Percentiles rank a stretch among this genome's conserved stretches.
Evolutionary conservation across 495 filamentous ascomycete species (phyloP).

Genomic region (Hyaloscypha variabilis): DNA sequence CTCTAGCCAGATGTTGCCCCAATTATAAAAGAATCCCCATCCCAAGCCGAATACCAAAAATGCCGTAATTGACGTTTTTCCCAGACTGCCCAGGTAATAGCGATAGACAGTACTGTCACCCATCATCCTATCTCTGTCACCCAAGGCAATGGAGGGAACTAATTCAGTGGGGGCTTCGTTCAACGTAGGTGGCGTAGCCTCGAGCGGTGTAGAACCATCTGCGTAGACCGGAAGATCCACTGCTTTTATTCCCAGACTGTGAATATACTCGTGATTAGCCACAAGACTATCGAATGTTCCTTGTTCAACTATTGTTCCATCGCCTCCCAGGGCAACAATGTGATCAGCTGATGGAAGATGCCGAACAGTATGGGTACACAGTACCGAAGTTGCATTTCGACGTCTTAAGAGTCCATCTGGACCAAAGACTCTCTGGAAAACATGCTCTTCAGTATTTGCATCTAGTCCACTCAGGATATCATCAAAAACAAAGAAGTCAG

Average conservation of each 20-base stretch:
- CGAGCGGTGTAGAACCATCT: too few species aligned
- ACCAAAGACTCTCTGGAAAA: conserved; percentile 53
- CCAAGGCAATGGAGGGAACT: too few species aligned
- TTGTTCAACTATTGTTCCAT: conserved; percentile 45
- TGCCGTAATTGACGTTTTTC: not conserved
- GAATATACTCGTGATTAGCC: too few species aligned
- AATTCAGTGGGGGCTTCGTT: too few species aligned
- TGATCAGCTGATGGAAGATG: conserved; percentile 47
- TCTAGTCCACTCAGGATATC: conserved; percentile 66
- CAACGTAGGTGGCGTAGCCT: too few species aligned
- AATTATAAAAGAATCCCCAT: conserved; percentile 37
- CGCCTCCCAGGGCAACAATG: conserved; percentile 43
- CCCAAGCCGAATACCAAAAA: not conserved
- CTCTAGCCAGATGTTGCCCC: conserved; percentile 40
- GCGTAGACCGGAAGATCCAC: too few species aligned
- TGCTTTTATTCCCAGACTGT: not conserved
- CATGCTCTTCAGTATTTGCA: conserved; percentile 58
- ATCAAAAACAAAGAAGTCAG: conserved; percentile 57
- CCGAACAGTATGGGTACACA: too few species aligned
- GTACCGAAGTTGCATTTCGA: too few species aligned
- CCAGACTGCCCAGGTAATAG: not conserved
- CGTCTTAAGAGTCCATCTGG: too few species aligned
- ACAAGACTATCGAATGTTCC: conserved; percentile 42
- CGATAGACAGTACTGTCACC: not conserved
- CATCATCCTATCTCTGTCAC: not conserved